Conservation (phyloP, 768 basidiomycete genomes). For the Filobasidium floriforme region DNA sequence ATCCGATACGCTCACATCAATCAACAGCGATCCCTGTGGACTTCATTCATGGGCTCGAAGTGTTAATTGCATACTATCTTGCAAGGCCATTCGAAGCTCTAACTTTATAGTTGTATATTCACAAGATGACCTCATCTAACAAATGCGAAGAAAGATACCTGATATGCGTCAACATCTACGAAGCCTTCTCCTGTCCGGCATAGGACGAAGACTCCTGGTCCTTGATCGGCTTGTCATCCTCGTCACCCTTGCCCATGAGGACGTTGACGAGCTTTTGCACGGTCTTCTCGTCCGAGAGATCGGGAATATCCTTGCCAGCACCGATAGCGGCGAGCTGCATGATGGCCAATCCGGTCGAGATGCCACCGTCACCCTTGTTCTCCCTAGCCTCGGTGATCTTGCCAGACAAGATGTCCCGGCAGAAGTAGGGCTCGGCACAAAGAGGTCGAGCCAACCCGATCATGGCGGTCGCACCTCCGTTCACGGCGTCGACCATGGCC, state of each 20-base stretch:
- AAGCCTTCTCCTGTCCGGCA: not conserved
- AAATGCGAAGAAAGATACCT: no score
- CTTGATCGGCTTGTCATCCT: conserved; percentile 22
- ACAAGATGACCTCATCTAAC: no score
- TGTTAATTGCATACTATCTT: no score
- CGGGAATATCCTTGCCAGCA: conserved; percentile 22
- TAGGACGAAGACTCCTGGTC: conserved; percentile 18
- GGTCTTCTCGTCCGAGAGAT: conserved; percentile 22
- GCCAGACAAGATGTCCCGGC: conserved; percentile 32
- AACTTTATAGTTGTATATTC: no score
- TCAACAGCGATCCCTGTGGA: no score
- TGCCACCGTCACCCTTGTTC: conserved; percentile 25
- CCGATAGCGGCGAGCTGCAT: conserved; percentile 21
- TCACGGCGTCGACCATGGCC: conserved; percentile 36
- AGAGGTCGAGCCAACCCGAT: conserved; percentile 42
- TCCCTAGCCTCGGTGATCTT: conserved; percentile 28
- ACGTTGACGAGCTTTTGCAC: conserved; percentile 15
- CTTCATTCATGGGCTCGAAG: no score
- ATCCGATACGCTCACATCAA: no score
- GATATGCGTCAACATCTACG: no score
- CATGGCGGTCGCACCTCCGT: conserved; percentile 21
- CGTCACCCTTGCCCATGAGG: conserved; percentile 24
- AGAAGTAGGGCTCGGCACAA: conserved; percentile 38
- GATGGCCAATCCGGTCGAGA: conserved; percentile 21
- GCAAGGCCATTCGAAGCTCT: no score